These are phyloP conservation scores for Colletotrichum sp. DNA, from an alignment of 2,329 filamentous ascomycete species.

Conservation along the genomic window DNA sequence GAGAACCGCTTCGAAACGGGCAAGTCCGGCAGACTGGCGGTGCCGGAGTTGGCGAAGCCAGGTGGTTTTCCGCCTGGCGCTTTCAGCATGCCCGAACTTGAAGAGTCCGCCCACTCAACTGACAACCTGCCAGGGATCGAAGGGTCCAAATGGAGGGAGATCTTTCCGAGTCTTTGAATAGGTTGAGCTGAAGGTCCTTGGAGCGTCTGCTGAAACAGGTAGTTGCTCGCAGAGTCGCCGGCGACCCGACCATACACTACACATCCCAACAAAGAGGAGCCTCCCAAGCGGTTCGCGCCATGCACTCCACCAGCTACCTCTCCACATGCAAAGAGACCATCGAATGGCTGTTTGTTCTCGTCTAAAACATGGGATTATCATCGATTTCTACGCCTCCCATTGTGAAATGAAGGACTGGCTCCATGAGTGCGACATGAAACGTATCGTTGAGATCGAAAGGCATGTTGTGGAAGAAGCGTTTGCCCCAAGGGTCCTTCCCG, in stretches of 20 bases:
- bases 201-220: slow-evolving; percentile 92
- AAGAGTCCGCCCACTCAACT: slow-evolving; percentile 78
- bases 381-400: slow-evolving; percentile 99
- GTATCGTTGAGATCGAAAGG: slow-evolving; percentile 89
- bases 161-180: slow-evolving; percentile 87
- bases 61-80: too few relatives aligned
- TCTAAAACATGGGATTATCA: slow-evolving; percentile 96
- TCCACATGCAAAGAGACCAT: slow-evolving; percentile 95
- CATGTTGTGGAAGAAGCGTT: slow-evolving; percentile 99
- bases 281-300: slow-evolving; percentile 97
- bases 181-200: slow-evolving; percentile 69
- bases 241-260: slow-evolving; percentile 98
- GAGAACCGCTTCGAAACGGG: slow-evolving; percentile 75
- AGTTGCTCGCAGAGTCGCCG: slow-evolving; percentile 92
- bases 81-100: too few relatives aligned
- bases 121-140: slow-evolving; percentile 88
- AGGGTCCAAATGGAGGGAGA: slow-evolving; percentile 97
- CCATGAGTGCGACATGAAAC: slow-evolving; percentile 97
- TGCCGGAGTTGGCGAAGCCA: slow-evolving; percentile 31
- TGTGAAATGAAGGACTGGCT: slow-evolving; percentile 99
- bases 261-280: slow-evolving; percentile 94
- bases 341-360: slow-evolving; percentile 87
- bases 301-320: slow-evolving; percentile 98
- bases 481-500: slow-evolving; percentile 97
- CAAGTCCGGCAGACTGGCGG: slow-evolving; percentile 47